Conservation (phyloP, 2,329 filamentous ascomycete species). For the Tolypocladium album region DNA sequence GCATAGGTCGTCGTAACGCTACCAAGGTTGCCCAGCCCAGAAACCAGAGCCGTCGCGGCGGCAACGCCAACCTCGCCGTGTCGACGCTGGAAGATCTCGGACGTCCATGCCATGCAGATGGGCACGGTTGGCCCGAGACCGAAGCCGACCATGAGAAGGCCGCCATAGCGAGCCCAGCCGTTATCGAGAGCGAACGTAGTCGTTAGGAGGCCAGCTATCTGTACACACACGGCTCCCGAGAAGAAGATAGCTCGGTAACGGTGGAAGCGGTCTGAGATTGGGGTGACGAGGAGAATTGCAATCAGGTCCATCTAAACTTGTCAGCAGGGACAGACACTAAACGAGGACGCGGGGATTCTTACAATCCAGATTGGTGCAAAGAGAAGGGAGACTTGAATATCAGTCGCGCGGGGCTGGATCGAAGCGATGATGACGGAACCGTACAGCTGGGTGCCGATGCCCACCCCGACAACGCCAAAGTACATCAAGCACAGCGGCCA, state of each 20-base stretch:
- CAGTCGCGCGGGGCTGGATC: slow-evolving; percentile 63
- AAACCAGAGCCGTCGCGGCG: slow-evolving; percentile 74
- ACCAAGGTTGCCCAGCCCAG: slow-evolving; percentile 76
- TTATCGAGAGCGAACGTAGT: slow-evolving; percentile 62
- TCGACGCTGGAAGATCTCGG: slow-evolving; percentile 78
- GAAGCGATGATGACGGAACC: slow-evolving; percentile 75
- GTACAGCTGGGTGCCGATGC: slow-evolving; percentile 82
- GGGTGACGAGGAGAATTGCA: slow-evolving; percentile 76
- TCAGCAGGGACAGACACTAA: not conserved
- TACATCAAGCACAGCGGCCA: slow-evolving; percentile 88
- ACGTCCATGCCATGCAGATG: slow-evolving; percentile 90
- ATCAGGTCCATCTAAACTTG: slow-evolving; percentile 67
- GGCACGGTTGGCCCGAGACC: slow-evolving; percentile 84
- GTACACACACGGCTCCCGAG: slow-evolving; percentile 60
- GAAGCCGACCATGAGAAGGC: slow-evolving; percentile 82
- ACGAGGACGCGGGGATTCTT: slow-evolving; percentile 21
- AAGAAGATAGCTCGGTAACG: slow-evolving; percentile 72
- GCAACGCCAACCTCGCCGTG: slow-evolving; percentile 89
- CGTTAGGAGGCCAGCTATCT: slow-evolving; percentile 71
- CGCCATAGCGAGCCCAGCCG: slow-evolving; percentile 78
- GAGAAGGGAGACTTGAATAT: slow-evolving; percentile 67
- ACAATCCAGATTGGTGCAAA: slow-evolving; percentile 91
- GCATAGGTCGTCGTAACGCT: slow-evolving; percentile 84
- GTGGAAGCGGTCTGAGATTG: slow-evolving; percentile 80
- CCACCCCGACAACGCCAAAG: slow-evolving; percentile 87